Conservation (phyloP, 805 yeast genomes). For the Yamadazyma nakazawae region DNA sequence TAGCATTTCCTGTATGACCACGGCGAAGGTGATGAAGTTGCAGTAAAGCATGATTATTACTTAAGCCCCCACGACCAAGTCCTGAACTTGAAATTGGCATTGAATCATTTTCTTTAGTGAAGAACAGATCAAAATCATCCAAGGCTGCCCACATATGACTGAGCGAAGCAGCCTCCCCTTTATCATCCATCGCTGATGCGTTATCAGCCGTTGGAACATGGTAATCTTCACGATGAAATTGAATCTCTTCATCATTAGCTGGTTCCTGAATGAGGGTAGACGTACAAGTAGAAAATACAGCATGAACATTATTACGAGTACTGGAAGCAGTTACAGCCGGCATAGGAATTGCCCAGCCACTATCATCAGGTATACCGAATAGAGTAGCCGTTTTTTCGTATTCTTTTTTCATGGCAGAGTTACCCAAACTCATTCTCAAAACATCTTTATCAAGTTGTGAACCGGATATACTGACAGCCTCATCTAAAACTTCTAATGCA, state of each 20-base stretch:
- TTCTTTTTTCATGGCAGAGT: constrained; percentile 69
- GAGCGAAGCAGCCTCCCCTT: constrained; percentile 68
- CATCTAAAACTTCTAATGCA: constrained; percentile 88
- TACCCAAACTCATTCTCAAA: constrained; percentile 87
- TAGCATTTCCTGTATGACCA: not conserved
- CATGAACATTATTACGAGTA: constrained; percentile 90
- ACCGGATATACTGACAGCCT: constrained; percentile 80
- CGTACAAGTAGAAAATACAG: constrained; percentile 86
- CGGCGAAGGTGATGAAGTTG: constrained; percentile 6
- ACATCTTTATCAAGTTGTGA: constrained; percentile 89
- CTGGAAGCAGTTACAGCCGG: constrained; percentile 87
- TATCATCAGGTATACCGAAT: constrained; percentile 91
- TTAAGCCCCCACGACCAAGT: constrained; percentile 1
- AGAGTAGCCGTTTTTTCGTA: constrained; percentile 83
- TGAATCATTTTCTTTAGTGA: constrained; percentile 49
- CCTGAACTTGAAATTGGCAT: constrained; percentile 7
- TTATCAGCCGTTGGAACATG: constrained; percentile 44
- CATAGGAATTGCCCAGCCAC: constrained; percentile 97
- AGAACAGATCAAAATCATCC: constrained; percentile 85
- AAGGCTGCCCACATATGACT: constrained; percentile 91
- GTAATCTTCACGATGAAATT: constrained; percentile 62
- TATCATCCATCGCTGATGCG: constrained; percentile 47
- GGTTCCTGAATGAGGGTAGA: constrained; percentile 35
- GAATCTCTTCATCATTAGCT: constrained; percentile 39
- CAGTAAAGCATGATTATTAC: not conserved